Evolutionary conservation across 768 basidiomycete species (phyloP).

Genomic region (Crucibulum laeve): DNA sequence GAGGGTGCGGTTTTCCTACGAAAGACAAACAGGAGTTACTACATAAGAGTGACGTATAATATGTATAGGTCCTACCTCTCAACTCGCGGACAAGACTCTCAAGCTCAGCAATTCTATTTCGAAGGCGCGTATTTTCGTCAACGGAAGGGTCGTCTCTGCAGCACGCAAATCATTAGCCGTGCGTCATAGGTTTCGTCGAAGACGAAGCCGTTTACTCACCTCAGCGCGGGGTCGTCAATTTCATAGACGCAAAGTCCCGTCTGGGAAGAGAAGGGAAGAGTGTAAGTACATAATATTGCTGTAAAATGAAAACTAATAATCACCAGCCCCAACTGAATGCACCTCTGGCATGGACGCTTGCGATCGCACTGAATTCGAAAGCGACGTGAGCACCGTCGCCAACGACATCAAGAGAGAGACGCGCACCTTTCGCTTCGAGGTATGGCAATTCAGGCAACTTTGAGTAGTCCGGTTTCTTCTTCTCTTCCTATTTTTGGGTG

Average conservation of each 20-base stretch:
- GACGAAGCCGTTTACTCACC: slow-evolving; percentile 33
- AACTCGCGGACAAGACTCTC: slow-evolving; percentile 90
- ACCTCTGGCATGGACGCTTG: slow-evolving; percentile 86
- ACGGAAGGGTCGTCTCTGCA: slow-evolving; percentile 78
- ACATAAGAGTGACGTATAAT: slow-evolving; percentile 1
- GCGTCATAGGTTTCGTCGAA: slow-evolving; percentile 3
- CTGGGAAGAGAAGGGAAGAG: slow-evolving; percentile 27
- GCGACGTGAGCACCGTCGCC: slow-evolving; percentile 6
- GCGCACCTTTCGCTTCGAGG: slow-evolving; percentile 86
- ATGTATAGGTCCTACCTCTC: slow-evolving; percentile 46
- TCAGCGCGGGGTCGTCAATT: slow-evolving; percentile 81
- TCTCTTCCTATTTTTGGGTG: slow-evolving; percentile 63
- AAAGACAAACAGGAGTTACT: neutral
- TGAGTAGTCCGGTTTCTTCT: slow-evolving; percentile 91
- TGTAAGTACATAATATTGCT: slow-evolving; percentile 2
- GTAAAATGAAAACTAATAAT: slow-evolving; percentile 10
- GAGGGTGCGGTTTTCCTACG: slow-evolving; percentile 80
- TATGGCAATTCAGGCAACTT: slow-evolving; percentile 87
- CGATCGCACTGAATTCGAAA: slow-evolving; percentile 69
- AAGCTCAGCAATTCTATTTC: slow-evolving; percentile 87
- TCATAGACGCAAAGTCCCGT: slow-evolving; percentile 95
- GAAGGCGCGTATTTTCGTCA: slow-evolving; percentile 83
- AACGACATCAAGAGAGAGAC: slow-evolving; percentile 7
- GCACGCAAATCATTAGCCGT: slow-evolving; percentile 4
- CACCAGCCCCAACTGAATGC: slow-evolving; percentile 86